A percentile compares a stretch with the other conserved stretches of the same genome.
Evolutionary conservation across 345 rosid species (phyloP).

Genomic region (Camelina sativa): DNA sequence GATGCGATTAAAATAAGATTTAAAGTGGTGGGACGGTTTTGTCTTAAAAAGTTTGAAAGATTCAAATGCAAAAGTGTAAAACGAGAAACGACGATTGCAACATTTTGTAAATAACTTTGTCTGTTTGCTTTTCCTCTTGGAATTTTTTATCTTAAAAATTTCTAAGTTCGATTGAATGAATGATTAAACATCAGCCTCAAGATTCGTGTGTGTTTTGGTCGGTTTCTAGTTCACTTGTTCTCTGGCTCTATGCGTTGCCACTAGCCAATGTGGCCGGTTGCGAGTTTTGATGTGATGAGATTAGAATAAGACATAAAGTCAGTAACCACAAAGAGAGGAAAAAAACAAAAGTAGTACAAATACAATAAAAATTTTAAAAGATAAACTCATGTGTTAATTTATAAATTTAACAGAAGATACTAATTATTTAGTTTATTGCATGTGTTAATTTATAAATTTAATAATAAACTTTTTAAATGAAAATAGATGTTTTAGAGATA

Average conservation of each 20-base stretch:
- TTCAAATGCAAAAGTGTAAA: slow-evolving; percentile 19
- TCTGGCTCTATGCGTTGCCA: background rate
- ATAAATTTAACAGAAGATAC: background rate
- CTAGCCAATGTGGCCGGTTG: background rate
- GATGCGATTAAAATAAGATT: background rate
- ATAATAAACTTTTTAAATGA: background rate
- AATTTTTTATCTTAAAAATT: background rate
- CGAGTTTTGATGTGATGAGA: background rate
- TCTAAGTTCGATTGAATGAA: background rate
- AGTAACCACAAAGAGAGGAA: background rate
- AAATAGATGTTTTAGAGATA: background rate
- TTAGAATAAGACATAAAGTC: background rate
- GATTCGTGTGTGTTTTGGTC: slow-evolving; percentile 3
- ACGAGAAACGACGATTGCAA: background rate
- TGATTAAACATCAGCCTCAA: background rate
- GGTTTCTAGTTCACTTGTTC: slow-evolving; percentile 3
- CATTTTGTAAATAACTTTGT: slow-evolving; percentile 26
- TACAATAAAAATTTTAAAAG: background rate
- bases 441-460: no score
- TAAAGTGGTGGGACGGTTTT: slow-evolving; percentile 20
- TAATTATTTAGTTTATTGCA: no score
- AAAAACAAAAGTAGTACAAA: background rate
- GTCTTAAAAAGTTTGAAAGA: slow-evolving; percentile 16
- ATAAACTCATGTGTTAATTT: no score
- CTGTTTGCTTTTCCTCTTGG: slow-evolving; percentile 2